A percentile compares a stretch with the other conserved stretches of the same genome.
Evolutionary conservation across 768 basidiomycete species (phyloP).

Genomic region (Psilocybe subaeruginosa): DNA sequence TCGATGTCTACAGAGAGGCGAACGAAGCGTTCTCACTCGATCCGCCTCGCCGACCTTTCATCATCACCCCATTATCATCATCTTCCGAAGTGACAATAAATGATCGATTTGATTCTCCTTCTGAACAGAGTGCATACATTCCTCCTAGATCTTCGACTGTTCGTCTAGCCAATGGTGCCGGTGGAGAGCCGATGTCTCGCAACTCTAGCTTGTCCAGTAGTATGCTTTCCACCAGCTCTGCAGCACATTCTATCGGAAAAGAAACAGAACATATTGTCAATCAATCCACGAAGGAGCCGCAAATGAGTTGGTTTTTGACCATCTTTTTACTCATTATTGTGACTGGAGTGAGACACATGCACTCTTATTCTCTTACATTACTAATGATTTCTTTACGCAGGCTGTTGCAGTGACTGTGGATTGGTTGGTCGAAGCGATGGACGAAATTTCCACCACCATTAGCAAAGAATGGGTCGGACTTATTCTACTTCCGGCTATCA

Average conservation of each 20-base stretch:
- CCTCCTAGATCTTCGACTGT: conserved; percentile 11
- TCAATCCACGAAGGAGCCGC: conserved; percentile 41
- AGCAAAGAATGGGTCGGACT: conserved; percentile 90
- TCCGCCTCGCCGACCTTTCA: conserved; percentile 21
- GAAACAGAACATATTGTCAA: background rate
- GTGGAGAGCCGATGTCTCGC: conserved; percentile 19
- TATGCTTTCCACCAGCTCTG: conserved; percentile 10
- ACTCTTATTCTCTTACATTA: background rate
- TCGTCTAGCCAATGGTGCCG: conserved; percentile 7
- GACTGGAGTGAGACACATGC: conserved; percentile 53
- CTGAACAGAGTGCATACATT: conserved; percentile 10
- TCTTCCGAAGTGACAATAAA: conserved; percentile 18
- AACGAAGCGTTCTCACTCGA: conserved; percentile 12
- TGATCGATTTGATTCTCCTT: conserved; percentile 16
- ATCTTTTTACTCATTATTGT: conserved; percentile 57
- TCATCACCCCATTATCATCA: conserved; percentile 18
- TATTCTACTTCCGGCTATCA: conserved; percentile 86
- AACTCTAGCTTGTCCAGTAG: conserved; percentile 13
- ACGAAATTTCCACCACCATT: conserved; percentile 70
- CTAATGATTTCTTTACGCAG: conserved; percentile 31
- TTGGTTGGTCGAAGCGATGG: conserved; percentile 81
- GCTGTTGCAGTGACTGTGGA: conserved; percentile 61
- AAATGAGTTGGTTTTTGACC: conserved; percentile 61
- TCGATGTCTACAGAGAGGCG: conserved; percentile 6
- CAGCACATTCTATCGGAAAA: background rate